These are phyloP conservation scores for Leccinum sublutescens DNA, from an alignment of 768 basidiomycete species.

Conservation along the genomic window DNA sequence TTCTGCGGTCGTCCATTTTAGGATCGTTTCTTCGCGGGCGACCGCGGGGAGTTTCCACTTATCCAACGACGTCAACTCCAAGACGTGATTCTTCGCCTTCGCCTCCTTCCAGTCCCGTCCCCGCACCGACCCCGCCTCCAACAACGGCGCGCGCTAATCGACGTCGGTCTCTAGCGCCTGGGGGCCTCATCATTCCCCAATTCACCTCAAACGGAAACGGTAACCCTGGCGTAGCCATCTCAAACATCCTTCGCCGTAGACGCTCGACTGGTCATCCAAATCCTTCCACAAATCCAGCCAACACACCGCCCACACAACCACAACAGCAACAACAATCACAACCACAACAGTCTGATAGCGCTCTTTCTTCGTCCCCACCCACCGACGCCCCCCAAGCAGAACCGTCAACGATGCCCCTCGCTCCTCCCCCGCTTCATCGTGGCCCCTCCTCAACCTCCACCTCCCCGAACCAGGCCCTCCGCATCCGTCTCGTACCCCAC, in stretches of 20 bases:
- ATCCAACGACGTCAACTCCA: slow-evolving; percentile 19
- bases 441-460: slow-evolving; percentile 19
- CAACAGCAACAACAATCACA: too few species aligned
- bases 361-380: slow-evolving; percentile 17
- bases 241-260: slow-evolving; percentile 64
- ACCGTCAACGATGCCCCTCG: slow-evolving; percentile 18
- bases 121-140: slow-evolving; percentile 21
- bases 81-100: slow-evolving; percentile 41
- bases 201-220: slow-evolving; percentile 31
- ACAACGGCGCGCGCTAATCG: slow-evolving; percentile 28
- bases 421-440: slow-evolving; percentile 21
- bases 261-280: slow-evolving; percentile 60
- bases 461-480: slow-evolving; percentile 44
- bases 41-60: slow-evolving; percentile 59
- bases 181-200: slow-evolving; percentile 35
- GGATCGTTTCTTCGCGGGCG: slow-evolving; percentile 70
- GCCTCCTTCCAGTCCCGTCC: slow-evolving; percentile 41
- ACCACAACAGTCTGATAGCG: neutral
- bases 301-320: neutral
- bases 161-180: slow-evolving; percentile 41
- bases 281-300: slow-evolving; percentile 6
- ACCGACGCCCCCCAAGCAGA: slow-evolving; percentile 1
- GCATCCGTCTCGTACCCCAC: slow-evolving; percentile 93
- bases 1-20: slow-evolving; percentile 58
- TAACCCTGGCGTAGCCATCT: slow-evolving; percentile 35